Evolutionary conservation across 1,284 basidiomycete species (phyloP), one percentile per base, ranked within the genome.

Genomic region (Malassezia obtusa): DNA sequence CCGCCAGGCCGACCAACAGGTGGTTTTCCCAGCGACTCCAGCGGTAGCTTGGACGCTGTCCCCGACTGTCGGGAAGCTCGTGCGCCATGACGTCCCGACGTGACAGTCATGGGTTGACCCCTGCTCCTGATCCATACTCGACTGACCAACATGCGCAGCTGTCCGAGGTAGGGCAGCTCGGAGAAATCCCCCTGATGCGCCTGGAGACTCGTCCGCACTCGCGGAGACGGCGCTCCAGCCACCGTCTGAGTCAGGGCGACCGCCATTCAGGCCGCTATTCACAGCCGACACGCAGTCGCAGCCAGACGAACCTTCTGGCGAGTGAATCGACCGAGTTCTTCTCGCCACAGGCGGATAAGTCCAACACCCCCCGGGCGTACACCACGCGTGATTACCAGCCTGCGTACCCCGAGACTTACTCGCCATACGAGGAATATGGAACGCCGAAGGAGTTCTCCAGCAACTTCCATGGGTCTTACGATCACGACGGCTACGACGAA

Each of bases 21-120:
- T n/a, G n/a, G n/a, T n/a, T n/a, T n/a, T n/a, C n/a, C n/a, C n/a
- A n/a, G 30, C 14, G 30, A 3, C 30, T 31, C 30, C 30, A 31
- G 30, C 30, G 30, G 6, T 31, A 9, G 30, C n/a, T 31, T 11
- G 11, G 30, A 31, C 30, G 30, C 30, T 31, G n/a, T 9, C 14
- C 30, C 30, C 30, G 30, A 21, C 35, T 9, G 10, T 21, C 2
- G 35, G 35, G 19, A n/a, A 9, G 35, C 35, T 19, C n/a, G 35
- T 7, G 19, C 37, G n/a, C 11, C 19, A 45, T 45, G 43, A 35
- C 41, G 49, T 41, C 19, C 22, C 12, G 25, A 28, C 33, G n/a
- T 25, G 22, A 53, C n/a, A 45, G 51, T n/a, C 31, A 41, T 5
- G 51, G 51, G 8, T 39, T 48, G n/a, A 45, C 33, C 10, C 51